Conservation (phyloP, 1,284 basidiomycete genomes). For the Boletus sp. region DNA sequence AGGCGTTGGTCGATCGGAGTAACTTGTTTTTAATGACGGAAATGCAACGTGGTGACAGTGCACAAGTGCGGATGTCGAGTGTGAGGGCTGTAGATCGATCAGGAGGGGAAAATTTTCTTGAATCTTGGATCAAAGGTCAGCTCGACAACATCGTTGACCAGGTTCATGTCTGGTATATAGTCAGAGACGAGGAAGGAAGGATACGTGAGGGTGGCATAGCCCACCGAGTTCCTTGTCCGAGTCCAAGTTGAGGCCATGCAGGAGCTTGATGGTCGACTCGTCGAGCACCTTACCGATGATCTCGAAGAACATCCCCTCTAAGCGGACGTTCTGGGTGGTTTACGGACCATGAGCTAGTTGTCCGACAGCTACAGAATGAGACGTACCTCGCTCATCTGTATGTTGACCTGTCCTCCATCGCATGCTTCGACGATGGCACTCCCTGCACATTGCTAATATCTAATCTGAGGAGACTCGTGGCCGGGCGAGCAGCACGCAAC, state of each 20-base stretch:
- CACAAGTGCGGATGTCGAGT: neutral
- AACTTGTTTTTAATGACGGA: neutral
- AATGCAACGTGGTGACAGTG: neutral
- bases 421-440: conserved; percentile 60
- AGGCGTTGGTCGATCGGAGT: conserved; percentile 35
- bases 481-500: neutral
- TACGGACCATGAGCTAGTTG: neutral
- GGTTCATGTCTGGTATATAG: conserved; percentile 50
- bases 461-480: conserved; percentile 1
- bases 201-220: neutral
- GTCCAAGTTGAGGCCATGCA: conserved; percentile 61
- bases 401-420: conserved; percentile 69
- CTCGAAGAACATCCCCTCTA: conserved; percentile 64
- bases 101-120: conserved; percentile 44
- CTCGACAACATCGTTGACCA: conserved; percentile 63
- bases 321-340: conserved; percentile 41
- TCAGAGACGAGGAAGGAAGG: conserved; percentile 5
- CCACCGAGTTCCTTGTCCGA: conserved; percentile 54
- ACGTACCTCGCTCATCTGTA: conserved; percentile 49
- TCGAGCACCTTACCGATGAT: conserved; percentile 69
- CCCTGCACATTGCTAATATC: conserved; percentile 49
- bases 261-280: conserved; percentile 58
- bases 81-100: neutral
- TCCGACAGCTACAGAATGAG: neutral
- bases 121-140: conserved; percentile 63